Conservation (phyloP, 306 rosid species). For the Nissolia schottii region DNA sequence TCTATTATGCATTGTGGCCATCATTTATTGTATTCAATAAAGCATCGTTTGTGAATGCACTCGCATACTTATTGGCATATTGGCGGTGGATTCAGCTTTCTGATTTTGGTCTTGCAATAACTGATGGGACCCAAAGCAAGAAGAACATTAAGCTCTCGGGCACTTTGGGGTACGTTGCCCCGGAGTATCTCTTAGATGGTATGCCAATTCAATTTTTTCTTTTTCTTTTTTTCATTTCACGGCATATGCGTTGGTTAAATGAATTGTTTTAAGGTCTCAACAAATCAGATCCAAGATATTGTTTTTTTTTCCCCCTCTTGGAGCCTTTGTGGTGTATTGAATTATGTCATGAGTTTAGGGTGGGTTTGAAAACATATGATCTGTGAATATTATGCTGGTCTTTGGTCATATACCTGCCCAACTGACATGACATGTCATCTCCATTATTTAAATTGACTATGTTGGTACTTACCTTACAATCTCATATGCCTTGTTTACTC, state of each 20-base stretch:
- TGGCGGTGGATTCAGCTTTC: slow-evolving; percentile 72
- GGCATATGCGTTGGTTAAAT: slow-evolving; percentile 24
- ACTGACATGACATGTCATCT: slow-evolving; percentile 14
- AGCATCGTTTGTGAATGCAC: not conserved
- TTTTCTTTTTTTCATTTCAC: slow-evolving; percentile 23
- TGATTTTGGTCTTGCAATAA: slow-evolving; percentile 88
- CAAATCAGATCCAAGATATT: slow-evolving; percentile 25
- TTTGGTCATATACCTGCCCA: slow-evolving; percentile 28
- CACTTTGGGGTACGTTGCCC: slow-evolving; percentile 91
- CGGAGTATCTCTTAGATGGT: slow-evolving; percentile 97
- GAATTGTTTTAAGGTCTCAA: slow-evolving; percentile 12
- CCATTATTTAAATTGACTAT: slow-evolving; percentile 4
- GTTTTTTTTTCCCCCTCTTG: slow-evolving; percentile 41
- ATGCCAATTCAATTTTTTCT: slow-evolving; percentile 40
- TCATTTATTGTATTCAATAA: slow-evolving; percentile 21
- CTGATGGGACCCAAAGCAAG: slow-evolving; percentile 75
- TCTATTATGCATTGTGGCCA: not conserved
- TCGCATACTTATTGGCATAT: not conserved
- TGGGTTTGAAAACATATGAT: slow-evolving; percentile 29
- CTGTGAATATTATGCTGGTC: slow-evolving; percentile 26
- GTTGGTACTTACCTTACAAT: not conserved
- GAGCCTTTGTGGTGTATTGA: slow-evolving; percentile 23
- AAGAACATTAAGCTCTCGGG: slow-evolving; percentile 83
- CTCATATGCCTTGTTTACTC: not conserved
- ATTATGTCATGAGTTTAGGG: slow-evolving; percentile 22